Evolutionary conservation across 768 basidiomycete genomes (phyloP).

Genomic region (Termitomyces sp.): DNA sequence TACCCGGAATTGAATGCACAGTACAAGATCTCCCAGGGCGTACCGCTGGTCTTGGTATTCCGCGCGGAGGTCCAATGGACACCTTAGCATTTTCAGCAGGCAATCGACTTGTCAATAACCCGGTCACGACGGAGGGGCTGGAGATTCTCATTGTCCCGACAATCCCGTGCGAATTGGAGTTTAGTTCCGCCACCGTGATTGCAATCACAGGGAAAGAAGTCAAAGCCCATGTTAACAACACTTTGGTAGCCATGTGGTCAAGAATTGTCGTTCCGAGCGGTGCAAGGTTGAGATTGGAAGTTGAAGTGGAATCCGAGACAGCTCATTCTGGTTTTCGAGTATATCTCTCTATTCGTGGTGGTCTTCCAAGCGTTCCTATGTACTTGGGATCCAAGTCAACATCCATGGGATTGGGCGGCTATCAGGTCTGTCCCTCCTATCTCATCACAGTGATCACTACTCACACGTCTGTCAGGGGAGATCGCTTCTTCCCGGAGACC

Average conservation of each 20-base stretch:
- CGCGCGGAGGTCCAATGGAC: constrained; percentile 64
- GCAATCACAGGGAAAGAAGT: constrained; percentile 50
- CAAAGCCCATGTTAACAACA: constrained; percentile 34
- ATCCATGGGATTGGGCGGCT: constrained; percentile 55
- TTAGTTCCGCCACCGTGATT: constrained; percentile 42
- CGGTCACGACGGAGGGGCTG: constrained; percentile 41
- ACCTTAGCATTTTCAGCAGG: constrained; percentile 46
- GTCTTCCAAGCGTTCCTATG: constrained; percentile 48
- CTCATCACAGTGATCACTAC: neutral
- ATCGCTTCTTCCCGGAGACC: constrained; percentile 43
- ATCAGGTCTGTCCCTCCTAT: constrained; percentile 26
- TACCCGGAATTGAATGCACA: constrained; percentile 49
- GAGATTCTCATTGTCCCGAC: constrained; percentile 48
- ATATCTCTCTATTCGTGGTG: constrained; percentile 54
- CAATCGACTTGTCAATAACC: constrained; percentile 56
- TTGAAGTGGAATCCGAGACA: constrained; percentile 11
- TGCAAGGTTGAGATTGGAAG: constrained; percentile 35
- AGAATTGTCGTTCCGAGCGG: constrained; percentile 39
- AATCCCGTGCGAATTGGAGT: constrained; percentile 38
- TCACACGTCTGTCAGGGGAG: constrained; percentile 36
- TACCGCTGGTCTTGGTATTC: constrained; percentile 48
- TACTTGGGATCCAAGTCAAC: constrained; percentile 66
- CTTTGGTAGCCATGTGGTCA: constrained; percentile 40
- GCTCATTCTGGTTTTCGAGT: constrained; percentile 39
- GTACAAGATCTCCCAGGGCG: constrained; percentile 58